These are phyloP conservation scores for Fusarium albosuccineum DNA, from an alignment of 2,329 filamentous ascomycete species.

Conservation along the genomic window DNA sequence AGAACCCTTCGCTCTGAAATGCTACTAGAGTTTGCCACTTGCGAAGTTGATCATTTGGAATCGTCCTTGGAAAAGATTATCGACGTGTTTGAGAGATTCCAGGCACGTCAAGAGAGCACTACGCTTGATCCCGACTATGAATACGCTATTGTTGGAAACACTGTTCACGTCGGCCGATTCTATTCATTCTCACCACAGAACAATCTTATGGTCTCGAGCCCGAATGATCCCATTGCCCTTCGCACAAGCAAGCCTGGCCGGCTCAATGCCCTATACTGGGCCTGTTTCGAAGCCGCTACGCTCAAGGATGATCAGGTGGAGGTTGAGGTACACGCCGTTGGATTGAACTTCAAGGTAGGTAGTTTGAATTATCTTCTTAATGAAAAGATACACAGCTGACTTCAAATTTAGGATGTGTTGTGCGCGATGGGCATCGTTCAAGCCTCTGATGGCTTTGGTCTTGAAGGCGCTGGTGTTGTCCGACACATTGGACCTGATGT, in stretches of 20 bases:
- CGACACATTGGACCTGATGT: conserved; percentile 46
- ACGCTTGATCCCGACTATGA: conserved; percentile 48
- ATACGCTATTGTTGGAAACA: conserved; percentile 46
- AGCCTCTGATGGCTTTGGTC: conserved; percentile 39
- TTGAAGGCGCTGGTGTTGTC: conserved; percentile 51
- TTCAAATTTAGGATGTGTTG: conserved; percentile 53
- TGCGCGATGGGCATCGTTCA: conserved; percentile 50
- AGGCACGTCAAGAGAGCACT: conserved; percentile 23
- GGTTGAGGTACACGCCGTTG: conserved; percentile 44
- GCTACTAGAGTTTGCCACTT: conserved; percentile 44
- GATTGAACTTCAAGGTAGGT: conserved; percentile 39
- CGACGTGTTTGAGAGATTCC: conserved; percentile 42
- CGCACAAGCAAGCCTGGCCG: conserved; percentile 29
- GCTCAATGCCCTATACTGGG: conserved; percentile 42
- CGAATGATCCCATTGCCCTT: conserved; percentile 12
- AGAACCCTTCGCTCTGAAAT: conserved; percentile 49
- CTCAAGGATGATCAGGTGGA: conserved; percentile 48
- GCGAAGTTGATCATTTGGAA: conserved; percentile 46
- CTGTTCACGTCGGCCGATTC: conserved; percentile 46
- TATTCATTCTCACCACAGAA: conserved; percentile 43
- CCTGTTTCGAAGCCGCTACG: conserved; percentile 6
- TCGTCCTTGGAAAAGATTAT: conserved; percentile 7
- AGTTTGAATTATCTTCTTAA: too few species aligned
- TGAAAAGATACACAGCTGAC: not conserved
- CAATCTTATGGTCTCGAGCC: conserved; percentile 21